phyloP scores from a whole-genome alignment of 1,284 basidiomycete species.

The Amylostereum areolatum region DNA sequence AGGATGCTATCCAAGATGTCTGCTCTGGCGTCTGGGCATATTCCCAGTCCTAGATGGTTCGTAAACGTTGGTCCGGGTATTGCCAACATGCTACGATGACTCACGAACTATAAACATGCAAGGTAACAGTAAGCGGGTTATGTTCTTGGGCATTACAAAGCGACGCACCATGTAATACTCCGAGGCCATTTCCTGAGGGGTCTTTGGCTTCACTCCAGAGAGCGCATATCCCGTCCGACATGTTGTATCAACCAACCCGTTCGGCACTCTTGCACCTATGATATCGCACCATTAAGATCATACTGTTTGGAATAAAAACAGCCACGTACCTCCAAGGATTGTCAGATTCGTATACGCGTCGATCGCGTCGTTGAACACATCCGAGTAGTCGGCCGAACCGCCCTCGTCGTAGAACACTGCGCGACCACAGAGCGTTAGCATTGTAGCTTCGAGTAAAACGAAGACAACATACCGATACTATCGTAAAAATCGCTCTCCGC shows the following conservation, averaged over 20 bases:
- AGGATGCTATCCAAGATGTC: slow-evolving; percentile 55
- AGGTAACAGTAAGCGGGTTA: too few species aligned
- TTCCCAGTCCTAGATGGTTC: slow-evolving; percentile 32
- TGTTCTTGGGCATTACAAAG: too few species aligned
- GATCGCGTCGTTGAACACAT: slow-evolving; percentile 35
- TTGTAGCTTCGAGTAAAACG: too few species aligned
- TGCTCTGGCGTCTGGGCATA: slow-evolving; percentile 53
- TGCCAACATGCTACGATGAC: neutral
- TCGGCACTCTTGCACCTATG: slow-evolving; percentile 33
- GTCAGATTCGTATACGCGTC: slow-evolving; percentile 37
- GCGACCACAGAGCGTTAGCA: neutral
- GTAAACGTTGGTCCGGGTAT: neutral
- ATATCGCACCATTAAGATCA: neutral
- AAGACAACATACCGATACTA: slow-evolving; percentile 16
- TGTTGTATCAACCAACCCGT: slow-evolving; percentile 37
- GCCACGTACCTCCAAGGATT: slow-evolving; percentile 30
- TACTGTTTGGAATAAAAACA: neutral
- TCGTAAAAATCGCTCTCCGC: slow-evolving; percentile 39
- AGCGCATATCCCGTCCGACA: slow-evolving; percentile 39
- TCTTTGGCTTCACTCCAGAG: slow-evolving; percentile 33
- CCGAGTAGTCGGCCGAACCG: slow-evolving; percentile 41
- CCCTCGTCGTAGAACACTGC: slow-evolving; percentile 48
- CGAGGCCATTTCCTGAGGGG: slow-evolving; percentile 35
- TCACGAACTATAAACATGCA: too few species aligned
- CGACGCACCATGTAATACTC: slow-evolving; percentile 43